phyloP scores from a whole-genome alignment of 495 filamentous ascomycete species.

The Tuber magnatum region DNA sequence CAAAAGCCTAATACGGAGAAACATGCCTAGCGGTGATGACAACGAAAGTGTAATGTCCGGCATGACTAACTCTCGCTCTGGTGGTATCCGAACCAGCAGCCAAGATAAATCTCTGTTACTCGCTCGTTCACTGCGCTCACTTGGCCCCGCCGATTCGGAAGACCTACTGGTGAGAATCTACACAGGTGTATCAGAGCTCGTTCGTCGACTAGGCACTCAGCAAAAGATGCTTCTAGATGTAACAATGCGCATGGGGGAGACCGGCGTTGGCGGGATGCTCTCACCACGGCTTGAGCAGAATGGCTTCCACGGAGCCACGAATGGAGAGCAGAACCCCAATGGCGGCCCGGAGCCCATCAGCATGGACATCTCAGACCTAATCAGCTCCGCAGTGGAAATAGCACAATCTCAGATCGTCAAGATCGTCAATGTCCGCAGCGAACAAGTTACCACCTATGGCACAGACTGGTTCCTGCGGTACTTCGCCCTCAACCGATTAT shows the following conservation, averaged over 20 bases:
- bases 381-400: constrained; percentile 87
- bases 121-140: constrained; percentile 80
- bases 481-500: constrained; percentile 86
- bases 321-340: constrained; percentile 24
- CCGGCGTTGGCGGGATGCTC: constrained; percentile 40
- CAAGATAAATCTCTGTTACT: constrained; percentile 85
- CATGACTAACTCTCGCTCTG: constrained; percentile 56
- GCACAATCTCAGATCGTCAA: constrained; percentile 89
- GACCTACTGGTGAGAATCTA: constrained; percentile 76
- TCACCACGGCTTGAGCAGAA: constrained; percentile 39
- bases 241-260: constrained; percentile 54
- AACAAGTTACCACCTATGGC: constrained; percentile 43
- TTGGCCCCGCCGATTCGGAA: constrained; percentile 80
- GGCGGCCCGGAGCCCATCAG: constrained; percentile 22
- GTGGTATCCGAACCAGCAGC: constrained; percentile 60
- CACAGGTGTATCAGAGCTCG: constrained; percentile 73
- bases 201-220: constrained; percentile 78
- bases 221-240: constrained; percentile 94
- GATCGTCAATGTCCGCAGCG: constrained; percentile 80
- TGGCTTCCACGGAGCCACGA: constrained; percentile 26
- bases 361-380: constrained; percentile 85
- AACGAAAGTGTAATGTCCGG: constrained; percentile 81
- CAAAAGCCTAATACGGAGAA: constrained; percentile 72
- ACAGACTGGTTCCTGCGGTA: constrained; percentile 68
- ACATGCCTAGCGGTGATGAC: constrained; percentile 86